A percentile compares a stretch with the other conserved stretches of the same genome.
Evolutionary conservation across 257 asterid genomes (phyloP).

Genomic region (Capsicum pubescens): DNA sequence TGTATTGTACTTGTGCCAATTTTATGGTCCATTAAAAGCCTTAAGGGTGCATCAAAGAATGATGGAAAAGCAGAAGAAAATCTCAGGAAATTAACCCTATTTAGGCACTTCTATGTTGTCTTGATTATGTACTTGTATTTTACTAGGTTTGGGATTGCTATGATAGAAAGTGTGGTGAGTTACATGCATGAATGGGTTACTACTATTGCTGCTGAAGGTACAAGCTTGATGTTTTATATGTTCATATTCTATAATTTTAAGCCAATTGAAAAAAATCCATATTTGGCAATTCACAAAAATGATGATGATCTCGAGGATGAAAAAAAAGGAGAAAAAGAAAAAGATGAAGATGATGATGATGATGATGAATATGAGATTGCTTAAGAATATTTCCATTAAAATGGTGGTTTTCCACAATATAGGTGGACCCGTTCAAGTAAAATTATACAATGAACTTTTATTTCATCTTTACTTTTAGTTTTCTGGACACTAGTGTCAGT

Average conservation of each 20-base stretch:
- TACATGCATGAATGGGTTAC: constrained; percentile 43
- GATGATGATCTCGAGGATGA: not conserved
- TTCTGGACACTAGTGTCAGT: not conserved
- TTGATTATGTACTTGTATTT: constrained; percentile 46
- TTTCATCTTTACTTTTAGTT: not conserved
- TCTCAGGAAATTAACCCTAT: constrained; percentile 41
- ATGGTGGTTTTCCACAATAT: not conserved
- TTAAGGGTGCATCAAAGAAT: constrained; percentile 39
- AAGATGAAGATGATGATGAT: not conserved
- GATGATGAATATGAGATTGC: not conserved
- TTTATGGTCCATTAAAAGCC: constrained; percentile 44
- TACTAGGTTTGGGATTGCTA: constrained; percentile 45
- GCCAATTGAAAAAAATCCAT: constrained; percentile 44
- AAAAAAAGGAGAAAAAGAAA: not conserved
- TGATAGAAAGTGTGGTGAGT: constrained; percentile 29
- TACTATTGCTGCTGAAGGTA: constrained; percentile 41
- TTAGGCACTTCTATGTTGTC: constrained; percentile 43
- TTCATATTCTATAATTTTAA: constrained; percentile 42
- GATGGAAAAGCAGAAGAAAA: constrained; percentile 49
- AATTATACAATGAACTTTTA: not conserved
- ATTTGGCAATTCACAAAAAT: constrained; percentile 32
- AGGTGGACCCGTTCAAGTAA: not conserved
- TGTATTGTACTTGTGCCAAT: constrained; percentile 46
- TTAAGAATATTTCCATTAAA: not conserved
- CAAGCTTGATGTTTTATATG: constrained; percentile 43